These are phyloP conservation scores for Hemerocallis citrina DNA, from an alignment of 106 monocot genomes.

Conservation along the genomic window DNA sequence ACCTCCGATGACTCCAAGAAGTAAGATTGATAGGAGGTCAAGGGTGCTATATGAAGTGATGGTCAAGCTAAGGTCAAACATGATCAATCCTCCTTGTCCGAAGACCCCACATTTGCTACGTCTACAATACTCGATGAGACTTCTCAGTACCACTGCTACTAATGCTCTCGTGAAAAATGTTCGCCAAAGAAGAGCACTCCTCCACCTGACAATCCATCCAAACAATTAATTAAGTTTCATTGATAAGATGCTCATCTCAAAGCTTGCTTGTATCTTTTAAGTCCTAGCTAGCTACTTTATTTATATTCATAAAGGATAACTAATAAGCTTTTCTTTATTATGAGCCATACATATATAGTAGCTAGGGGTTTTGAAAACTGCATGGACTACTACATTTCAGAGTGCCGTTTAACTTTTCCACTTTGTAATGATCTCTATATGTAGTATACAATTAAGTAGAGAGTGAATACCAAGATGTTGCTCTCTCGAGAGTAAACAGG, in stretches of 20 bases:
- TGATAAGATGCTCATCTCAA: too few relatives aligned
- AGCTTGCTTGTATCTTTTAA: too few relatives aligned
- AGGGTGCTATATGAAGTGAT: conserved; percentile 24
- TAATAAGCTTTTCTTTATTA: too few relatives aligned
- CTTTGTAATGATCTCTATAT: not conserved
- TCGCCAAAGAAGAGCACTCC: conserved; percentile 60
- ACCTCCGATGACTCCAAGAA: conserved; percentile 47
- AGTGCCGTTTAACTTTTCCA: not conserved
- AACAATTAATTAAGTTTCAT: too few relatives aligned
- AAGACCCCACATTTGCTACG: conserved; percentile 59
- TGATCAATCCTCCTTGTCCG: conserved; percentile 59
- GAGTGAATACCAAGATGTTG: conserved; percentile 44
- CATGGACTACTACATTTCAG: not conserved
- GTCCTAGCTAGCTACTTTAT: too few relatives aligned
- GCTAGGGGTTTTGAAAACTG: not conserved
- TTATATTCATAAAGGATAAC: too few relatives aligned
- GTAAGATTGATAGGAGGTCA: conserved; percentile 33
- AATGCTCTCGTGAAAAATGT: conserved; percentile 68
- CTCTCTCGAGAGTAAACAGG: conserved; percentile 76
- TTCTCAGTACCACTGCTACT: conserved; percentile 47
- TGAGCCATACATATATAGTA: too few relatives aligned
- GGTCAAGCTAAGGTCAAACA: conserved; percentile 52
- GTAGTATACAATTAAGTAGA: not conserved
- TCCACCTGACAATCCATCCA: conserved; percentile 38
- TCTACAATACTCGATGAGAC: conserved; percentile 34